A percentile compares a stretch with the other conserved stretches of the same genome.
Evolutionary conservation across 805 yeast genomes (phyloP).

Genomic region (Zygoascus biomembranicola): DNA sequence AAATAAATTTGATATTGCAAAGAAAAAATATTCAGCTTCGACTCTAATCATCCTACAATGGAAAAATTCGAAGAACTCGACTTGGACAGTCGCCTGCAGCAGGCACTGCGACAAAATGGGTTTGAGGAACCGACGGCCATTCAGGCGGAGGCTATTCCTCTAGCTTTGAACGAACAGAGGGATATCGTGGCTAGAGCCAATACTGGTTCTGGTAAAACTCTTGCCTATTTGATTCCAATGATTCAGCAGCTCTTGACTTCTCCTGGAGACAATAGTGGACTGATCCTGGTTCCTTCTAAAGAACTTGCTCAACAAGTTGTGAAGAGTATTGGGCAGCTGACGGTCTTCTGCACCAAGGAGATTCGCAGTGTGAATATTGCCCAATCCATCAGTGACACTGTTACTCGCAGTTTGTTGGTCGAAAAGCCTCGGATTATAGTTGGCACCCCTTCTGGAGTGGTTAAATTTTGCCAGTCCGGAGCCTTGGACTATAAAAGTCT

Average conservation of each 20-base stretch:
- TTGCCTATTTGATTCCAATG: conserved; percentile 83
- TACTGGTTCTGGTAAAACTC: conserved; percentile 95
- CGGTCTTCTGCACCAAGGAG: conserved; percentile 60
- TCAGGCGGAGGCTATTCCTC: conserved; percentile 85
- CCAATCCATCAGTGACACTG: conserved; percentile 58
- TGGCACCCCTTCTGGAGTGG: conserved; percentile 78
- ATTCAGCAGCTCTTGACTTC: conserved; percentile 38
- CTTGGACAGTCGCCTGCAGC: conserved; percentile 73
- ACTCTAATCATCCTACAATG: background rate
- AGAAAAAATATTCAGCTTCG: background rate
- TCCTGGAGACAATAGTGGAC: conserved; percentile 32
- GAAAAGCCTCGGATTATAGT: conserved; percentile 75
- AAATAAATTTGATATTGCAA: background rate
- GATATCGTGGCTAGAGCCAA: conserved; percentile 91
- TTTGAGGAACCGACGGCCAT: conserved; percentile 82
- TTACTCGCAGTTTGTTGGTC: conserved; percentile 57
- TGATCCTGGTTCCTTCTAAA: conserved; percentile 85
- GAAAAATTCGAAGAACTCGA: conserved; percentile 59
- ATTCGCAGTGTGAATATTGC: conserved; percentile 60
- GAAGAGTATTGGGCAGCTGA: conserved; percentile 53
- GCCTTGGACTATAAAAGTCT: conserved; percentile 47
- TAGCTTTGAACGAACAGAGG: conserved; percentile 82
- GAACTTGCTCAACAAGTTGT: conserved; percentile 84
- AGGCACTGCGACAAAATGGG: conserved; percentile 75
- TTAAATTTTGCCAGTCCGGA: conserved; percentile 37